A percentile compares a stretch with the other conserved stretches of the same genome.
Evolutionary conservation across 2,329 filamentous ascomycete species (phyloP).

Genomic region (Colletotrichum destructivum): DNA sequence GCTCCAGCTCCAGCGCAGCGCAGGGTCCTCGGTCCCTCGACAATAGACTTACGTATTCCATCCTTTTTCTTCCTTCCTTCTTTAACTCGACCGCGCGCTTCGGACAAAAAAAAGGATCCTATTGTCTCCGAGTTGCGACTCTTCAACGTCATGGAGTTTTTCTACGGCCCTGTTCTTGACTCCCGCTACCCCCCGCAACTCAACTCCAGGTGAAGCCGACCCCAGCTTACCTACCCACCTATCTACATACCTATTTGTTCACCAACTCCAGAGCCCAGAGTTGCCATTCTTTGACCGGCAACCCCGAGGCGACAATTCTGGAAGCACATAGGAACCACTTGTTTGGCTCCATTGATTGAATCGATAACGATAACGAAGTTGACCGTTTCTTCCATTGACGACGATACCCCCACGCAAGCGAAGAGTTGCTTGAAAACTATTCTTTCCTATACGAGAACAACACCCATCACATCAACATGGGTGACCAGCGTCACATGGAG

Average conservation of each 20-base stretch:
- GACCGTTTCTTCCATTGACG: slow-evolving; percentile 9
- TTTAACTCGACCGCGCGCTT: slow-evolving; percentile 39
- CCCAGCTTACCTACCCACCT: background rate
- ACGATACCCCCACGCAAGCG: background rate
- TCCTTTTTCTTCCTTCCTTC: slow-evolving; percentile 16
- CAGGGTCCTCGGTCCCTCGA: slow-evolving; percentile 41
- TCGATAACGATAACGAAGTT: slow-evolving; percentile 28
- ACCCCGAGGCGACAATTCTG: background rate
- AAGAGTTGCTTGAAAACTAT: no score
- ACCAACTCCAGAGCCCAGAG: slow-evolving; percentile 3
- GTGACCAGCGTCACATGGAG: slow-evolving; percentile 44
- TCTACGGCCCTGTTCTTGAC: slow-evolving; percentile 4
- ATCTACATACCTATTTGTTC: background rate
- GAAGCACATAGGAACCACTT: background rate
- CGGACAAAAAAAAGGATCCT: slow-evolving; percentile 24
- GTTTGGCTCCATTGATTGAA: background rate
- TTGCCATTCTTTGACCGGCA: background rate
- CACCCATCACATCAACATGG: slow-evolving; percentile 26
- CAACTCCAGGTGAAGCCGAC: slow-evolving; percentile 25
- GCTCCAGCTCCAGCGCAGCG: slow-evolving; percentile 16
- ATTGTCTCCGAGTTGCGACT: slow-evolving; percentile 18
- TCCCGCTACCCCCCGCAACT: slow-evolving; percentile 28
- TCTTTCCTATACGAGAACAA: background rate
- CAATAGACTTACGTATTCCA: slow-evolving; percentile 41
- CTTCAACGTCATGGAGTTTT: slow-evolving; percentile 40